Evolutionary conservation across 192 early-diverging fungal species (phyloP), one percentile per base, ranked within the genome.

Genomic region (Gorgonomyces haynaldii): DNA sequence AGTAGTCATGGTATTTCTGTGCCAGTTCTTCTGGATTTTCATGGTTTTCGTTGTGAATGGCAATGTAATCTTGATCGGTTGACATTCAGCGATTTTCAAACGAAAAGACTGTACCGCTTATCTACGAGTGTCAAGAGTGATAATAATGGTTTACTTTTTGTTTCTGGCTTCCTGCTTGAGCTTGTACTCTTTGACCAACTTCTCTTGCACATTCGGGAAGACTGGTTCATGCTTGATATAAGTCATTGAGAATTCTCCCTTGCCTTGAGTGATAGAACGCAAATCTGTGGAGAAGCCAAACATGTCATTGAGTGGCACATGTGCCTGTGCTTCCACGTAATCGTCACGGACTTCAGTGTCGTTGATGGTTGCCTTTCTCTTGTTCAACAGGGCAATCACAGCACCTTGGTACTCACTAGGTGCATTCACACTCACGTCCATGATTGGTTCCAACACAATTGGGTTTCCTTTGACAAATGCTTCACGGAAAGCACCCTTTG

Each of bases 201-300:
- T 76, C 48, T 77, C 74, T 60, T 98, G 94, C 9, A 90, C 79
- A 46, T 82, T 70, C 3, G 83, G 67, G 16, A 45, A 24, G 12
- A 73, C 90, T 23, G 83, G 74, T 31, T 72, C 65, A 63, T 95
- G 91, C 31, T 72, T 62, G 69, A 89, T 84, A 72, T 95, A 94
- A 69, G 89, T 89, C 94, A 98, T 98, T 22, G 83, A 75, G 66
- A 92, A 98, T 74, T 98, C 94, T 25, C 94, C 94, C 78, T 95
- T 98, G 43, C 94, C 58, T 57, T 70, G 67, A 15, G 89, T 89
- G 44, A 78, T 76, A 27, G 83, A 84, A 48, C 94, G 78, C 58
- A 98, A 73, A 63, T 98, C 94, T 12, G 89, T 89, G 37, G 91
- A 89, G 62, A 92, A 93, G 16, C 91, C 91, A 83, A 98, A 98